Evolutionary conservation across 2,329 filamentous ascomycete genomes (phyloP).

Genomic region (Alternaria viburni): DNA sequence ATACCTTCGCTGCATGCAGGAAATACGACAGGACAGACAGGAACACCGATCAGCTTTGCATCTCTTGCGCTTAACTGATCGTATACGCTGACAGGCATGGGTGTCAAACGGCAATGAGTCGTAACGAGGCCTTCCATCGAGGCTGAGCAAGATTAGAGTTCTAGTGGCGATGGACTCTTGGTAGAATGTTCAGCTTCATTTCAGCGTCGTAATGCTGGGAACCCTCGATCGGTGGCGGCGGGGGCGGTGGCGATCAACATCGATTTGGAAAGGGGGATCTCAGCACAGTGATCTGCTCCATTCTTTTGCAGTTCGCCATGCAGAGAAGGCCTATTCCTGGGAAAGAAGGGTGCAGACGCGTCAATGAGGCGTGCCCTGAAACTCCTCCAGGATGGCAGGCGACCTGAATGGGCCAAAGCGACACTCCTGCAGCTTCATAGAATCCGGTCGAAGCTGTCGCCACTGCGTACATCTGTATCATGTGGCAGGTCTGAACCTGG

Average conservation of each 20-base stretch:
- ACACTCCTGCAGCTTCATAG: neutral
- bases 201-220: neutral
- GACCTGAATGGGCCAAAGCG: neutral
- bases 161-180: neutral
- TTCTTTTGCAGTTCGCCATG: slow-evolving; percentile 1
- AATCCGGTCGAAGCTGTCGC: neutral
- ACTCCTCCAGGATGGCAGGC: neutral
- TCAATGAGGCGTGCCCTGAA: neutral
- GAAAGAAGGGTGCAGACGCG: neutral
- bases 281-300: neutral
- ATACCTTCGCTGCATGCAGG: neutral
- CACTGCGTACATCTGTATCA: neutral
- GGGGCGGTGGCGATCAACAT: neutral
- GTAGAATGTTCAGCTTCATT: neutral
- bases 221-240: neutral
- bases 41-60: neutral
- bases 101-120: neutral
- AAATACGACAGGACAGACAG: neutral
- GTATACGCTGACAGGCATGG: neutral
- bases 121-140: neutral
- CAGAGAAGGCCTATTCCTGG: neutral
- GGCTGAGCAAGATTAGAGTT: neutral
- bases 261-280: neutral
- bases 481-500: neutral
- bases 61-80: neutral